Evolutionary conservation across 2,329 filamentous ascomycete species (phyloP), one percentile per base, ranked within the genome.

Genomic region (Beauveria sp.): DNA sequence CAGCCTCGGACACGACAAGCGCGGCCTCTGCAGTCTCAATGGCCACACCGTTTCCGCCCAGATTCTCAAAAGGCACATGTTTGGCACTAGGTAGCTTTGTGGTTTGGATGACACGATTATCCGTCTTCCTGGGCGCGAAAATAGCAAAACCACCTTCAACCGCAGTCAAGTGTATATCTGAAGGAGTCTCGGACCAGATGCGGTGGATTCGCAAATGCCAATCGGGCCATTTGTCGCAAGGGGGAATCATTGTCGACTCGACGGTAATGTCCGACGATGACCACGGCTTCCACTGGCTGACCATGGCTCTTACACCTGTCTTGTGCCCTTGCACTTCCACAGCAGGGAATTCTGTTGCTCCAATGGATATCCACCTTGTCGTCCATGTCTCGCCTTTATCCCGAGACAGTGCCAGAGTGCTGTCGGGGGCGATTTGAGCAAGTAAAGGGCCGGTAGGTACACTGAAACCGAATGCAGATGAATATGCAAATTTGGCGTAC

Each of bases 401-500:
- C 9, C 64, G 58, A 14, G 71, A 75, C 18, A 75, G 12, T 0
- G 65, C 68, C 1, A 75, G 41, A 0, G 64, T 63, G 18, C 64
- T 75, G 34, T 75, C 72, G 0, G 71, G 72, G 0, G 72, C 72
- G 20, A 72, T 67, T 37, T 76, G 76, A 26, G 67, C 64, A 8
- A 71, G 65, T 1, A 70, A 59, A 1, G 64, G 70, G 26, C 76
- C 77, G 0, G 71, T 72, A 0, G 77, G 77, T 0, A 79, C 76
- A 8, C 71, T 75, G 58, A 80, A 81, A 0, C 70, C 73, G 47
- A 81, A 80, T 0, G 75, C 66, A 0, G 79, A 81, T 0, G 79
- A 80, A 64, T 81, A 80, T 3, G 77, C 77, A 47, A 80, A 78
- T 62, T 79, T 80, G 62, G 71, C 71, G 62, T 80, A 80, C 57